Conservation (phyloP, 1,284 basidiomycete genomes). For the Ceratobasidium sp. region DNA sequence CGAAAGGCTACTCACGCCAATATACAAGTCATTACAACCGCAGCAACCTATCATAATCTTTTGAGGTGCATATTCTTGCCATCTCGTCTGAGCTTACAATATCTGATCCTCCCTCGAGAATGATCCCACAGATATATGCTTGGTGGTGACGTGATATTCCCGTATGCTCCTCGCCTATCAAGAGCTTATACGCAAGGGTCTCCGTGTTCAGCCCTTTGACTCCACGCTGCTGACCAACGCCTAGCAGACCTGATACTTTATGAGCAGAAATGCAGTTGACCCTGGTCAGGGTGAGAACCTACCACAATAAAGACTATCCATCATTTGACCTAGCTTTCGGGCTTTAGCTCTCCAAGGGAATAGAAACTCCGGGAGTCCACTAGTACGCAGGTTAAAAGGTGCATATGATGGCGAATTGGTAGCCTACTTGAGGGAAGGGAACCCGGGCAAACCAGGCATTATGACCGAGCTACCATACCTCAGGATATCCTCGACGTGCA, state of each 20-base stretch:
- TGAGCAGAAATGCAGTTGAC: background rate
- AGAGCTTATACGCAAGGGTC: conserved; percentile 21
- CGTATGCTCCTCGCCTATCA: background rate
- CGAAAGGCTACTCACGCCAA: background rate
- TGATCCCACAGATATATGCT: background rate
- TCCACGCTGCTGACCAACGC: conserved; percentile 10
- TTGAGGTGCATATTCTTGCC: background rate
- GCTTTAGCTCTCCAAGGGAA: conserved; percentile 15
- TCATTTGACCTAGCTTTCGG: background rate
- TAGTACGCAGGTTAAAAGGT: background rate
- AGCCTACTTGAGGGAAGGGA: background rate
- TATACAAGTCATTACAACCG: background rate
- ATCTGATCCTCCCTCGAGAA: conserved; percentile 23
- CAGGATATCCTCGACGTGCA: background rate
- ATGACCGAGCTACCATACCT: background rate
- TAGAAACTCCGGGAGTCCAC: conserved; percentile 1
- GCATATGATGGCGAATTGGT: background rate
- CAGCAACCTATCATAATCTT: background rate
- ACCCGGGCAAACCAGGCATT: background rate
- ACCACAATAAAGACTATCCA: conserved; percentile 22
- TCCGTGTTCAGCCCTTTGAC: conserved; percentile 7
- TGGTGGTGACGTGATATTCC: conserved; percentile 16
- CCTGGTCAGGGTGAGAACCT: background rate
- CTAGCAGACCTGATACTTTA: background rate
- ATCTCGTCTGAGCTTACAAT: conserved; percentile 4